phyloP scores from a whole-genome alignment of 495 filamentous ascomycete genomes.

The Hypomontagnella submonticulosa region DNA sequence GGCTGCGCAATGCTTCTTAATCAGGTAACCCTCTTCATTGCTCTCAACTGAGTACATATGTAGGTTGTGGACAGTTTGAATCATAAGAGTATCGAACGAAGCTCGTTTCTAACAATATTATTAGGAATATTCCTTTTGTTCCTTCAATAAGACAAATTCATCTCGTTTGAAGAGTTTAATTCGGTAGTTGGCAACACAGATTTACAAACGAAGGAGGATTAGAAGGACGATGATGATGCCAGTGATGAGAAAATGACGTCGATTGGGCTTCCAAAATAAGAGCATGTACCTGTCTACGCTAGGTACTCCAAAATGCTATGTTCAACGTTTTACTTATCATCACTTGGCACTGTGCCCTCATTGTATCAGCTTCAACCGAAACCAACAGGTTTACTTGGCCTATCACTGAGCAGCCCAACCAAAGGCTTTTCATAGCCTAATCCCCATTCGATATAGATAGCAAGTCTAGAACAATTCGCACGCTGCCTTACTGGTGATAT shows the following conservation, averaged over 20 bases:
- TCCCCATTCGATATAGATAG: constrained; percentile 15
- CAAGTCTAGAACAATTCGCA: constrained; percentile 35
- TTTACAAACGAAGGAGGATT: constrained; percentile 13
- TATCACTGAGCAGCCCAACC: constrained; percentile 19
- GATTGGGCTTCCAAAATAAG: constrained; percentile 20
- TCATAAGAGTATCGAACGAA: constrained; percentile 3
- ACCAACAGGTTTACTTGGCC: constrained; percentile 12
- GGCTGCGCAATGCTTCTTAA: constrained; percentile 11
- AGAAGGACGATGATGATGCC: constrained; percentile 15
- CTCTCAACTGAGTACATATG: neutral
- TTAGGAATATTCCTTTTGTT: neutral
- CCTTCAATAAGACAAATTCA: constrained; percentile 3
- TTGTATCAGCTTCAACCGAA: constrained; percentile 12
- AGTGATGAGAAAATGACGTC: constrained; percentile 36
- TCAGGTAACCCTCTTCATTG: constrained; percentile 4
- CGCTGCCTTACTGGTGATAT: constrained; percentile 28
- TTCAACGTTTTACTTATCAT: constrained; percentile 1
- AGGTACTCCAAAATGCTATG: constrained; percentile 15
- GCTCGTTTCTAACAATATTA: neutral
- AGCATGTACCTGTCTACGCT: neutral
- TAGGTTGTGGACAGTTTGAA: neutral
- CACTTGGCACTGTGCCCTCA: constrained; percentile 13
- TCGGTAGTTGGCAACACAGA: constrained; percentile 7
- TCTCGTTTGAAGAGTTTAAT: constrained; percentile 6
- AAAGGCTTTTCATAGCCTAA: constrained; percentile 26